These are phyloP conservation scores for Helotiales sp. DNA, from an alignment of 2,329 filamentous ascomycete species.

Conservation along the genomic window DNA sequence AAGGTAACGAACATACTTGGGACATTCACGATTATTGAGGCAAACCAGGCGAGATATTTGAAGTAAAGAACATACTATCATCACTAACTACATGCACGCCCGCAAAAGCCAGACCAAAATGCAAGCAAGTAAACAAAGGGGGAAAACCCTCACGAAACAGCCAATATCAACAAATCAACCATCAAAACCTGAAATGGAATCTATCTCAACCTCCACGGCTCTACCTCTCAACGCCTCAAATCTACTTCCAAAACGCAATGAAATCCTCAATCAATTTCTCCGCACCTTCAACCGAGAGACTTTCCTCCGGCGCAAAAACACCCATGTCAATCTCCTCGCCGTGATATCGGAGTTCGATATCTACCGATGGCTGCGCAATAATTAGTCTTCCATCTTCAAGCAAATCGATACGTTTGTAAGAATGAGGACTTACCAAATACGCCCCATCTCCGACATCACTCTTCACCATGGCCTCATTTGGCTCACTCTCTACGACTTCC, in stretches of 20 bases:
- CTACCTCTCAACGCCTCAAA: no score
- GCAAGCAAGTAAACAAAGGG: neutral
- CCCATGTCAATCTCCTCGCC: constrained; percentile 38
- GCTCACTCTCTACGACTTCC: constrained; percentile 19
- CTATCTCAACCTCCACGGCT: neutral
- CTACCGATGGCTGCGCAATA: constrained; percentile 37
- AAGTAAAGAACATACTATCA: neutral
- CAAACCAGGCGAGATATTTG: no score
- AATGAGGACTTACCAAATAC: constrained; percentile 34
- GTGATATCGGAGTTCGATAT: constrained; percentile 41
- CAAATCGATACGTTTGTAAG: neutral
- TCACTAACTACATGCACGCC: neutral
- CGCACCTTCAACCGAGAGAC: constrained; percentile 33
- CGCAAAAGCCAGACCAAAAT: neutral
- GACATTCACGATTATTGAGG: neutral
- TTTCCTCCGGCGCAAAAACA: constrained; percentile 37
- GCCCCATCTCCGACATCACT: constrained; percentile 18
- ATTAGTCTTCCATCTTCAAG: constrained; percentile 13
- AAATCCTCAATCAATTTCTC: constrained; percentile 34
- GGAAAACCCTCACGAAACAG: neutral
- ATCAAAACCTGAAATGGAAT: neutral
- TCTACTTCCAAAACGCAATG: constrained; percentile 10
- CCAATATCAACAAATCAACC: neutral
- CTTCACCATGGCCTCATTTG: constrained; percentile 8
- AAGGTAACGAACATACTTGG: no score